Conservation (phyloP, 2,329 filamentous ascomycete species). For the Aureobasidium pullulans region DNA sequence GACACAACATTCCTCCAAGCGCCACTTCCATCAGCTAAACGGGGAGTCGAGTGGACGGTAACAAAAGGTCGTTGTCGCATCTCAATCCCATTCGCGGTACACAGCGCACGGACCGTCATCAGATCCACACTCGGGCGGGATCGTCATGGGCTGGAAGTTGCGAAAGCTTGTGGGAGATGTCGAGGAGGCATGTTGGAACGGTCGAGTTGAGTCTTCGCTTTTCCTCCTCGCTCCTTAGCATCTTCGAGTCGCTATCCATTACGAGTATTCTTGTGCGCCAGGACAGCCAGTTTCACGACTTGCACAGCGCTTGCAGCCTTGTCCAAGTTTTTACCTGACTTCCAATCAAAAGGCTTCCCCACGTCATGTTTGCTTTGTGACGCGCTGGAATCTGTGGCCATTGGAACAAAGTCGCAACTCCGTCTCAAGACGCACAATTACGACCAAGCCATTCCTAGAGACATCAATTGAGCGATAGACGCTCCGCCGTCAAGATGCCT, state of each 20-base stretch:
- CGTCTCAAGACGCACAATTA: neutral
- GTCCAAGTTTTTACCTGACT: neutral
- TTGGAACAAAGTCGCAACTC: neutral
- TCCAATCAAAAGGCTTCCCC: conserved; percentile 3
- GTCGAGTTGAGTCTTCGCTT: neutral
- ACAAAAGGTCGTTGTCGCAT: neutral
- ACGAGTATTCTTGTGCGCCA: neutral
- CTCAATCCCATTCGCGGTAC: neutral
- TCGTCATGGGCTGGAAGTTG: conserved; percentile 2
- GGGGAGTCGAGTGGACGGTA: neutral
- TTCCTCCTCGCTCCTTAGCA: neutral
- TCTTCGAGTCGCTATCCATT: neutral
- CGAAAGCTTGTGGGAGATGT: conserved; percentile 4
- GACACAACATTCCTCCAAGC: conserved; percentile 2
- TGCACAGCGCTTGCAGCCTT: neutral
- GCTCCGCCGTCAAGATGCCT: conserved; percentile 17
- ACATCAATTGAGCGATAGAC: neutral
- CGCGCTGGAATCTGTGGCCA: neutral
- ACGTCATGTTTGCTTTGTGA: conserved; percentile 11
- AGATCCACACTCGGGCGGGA: neutral
- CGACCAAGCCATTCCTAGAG: conserved; percentile 13
- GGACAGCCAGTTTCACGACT: neutral
- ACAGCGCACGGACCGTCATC: neutral
- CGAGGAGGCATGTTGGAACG: conserved; percentile 6
- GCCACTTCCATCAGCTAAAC: neutral